Percentiles rank a stretch among this genome's conserved stretches.
These are phyloP conservation scores for Hypoxylon fuscum DNA, from an alignment of 495 filamentous ascomycete genomes.

Conservation along the genomic window DNA sequence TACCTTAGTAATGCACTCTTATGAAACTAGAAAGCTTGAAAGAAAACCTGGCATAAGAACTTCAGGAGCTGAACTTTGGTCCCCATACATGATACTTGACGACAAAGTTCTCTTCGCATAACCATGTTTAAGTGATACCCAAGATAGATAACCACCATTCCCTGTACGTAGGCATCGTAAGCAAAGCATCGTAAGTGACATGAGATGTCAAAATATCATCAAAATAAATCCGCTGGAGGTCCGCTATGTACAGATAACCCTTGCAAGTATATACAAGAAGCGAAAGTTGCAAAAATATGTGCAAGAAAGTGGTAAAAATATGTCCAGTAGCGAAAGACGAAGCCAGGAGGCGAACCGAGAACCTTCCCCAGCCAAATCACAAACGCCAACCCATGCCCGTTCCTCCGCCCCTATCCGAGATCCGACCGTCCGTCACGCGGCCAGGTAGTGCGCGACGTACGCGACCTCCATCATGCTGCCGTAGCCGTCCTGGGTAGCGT, in stretches of 20 bases:
- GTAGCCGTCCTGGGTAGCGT: slow-evolving; percentile 48
- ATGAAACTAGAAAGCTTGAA: no score
- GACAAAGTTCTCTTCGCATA: no score
- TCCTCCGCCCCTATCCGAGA: neutral
- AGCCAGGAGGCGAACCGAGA: neutral
- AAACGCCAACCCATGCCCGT: slow-evolving; percentile 14
- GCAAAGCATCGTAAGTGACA: no score
- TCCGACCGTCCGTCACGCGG: slow-evolving; percentile 4
- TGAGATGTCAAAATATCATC: neutral
- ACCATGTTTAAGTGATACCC: no score
- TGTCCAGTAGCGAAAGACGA: slow-evolving; percentile 35
- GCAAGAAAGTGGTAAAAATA: slow-evolving; percentile 29
- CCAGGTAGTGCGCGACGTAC: slow-evolving; percentile 54
- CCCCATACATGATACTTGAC: no score
- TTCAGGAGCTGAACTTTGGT: no score
- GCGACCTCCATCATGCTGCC: slow-evolving; percentile 58
- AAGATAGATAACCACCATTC: no score
- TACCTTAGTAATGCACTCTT: no score
- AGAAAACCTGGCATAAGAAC: no score
- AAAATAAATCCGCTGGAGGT: neutral
- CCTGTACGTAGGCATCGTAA: no score
- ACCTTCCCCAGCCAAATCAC: neutral
- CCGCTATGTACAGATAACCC: neutral
- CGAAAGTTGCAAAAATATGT: slow-evolving; percentile 30
- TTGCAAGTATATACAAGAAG: slow-evolving; percentile 45